Percentiles rank a stretch among this genome's conserved stretches.
phyloP scores from a whole-genome alignment of 352 stramenopile genomes.

The Pythium guiyangense region DNA sequence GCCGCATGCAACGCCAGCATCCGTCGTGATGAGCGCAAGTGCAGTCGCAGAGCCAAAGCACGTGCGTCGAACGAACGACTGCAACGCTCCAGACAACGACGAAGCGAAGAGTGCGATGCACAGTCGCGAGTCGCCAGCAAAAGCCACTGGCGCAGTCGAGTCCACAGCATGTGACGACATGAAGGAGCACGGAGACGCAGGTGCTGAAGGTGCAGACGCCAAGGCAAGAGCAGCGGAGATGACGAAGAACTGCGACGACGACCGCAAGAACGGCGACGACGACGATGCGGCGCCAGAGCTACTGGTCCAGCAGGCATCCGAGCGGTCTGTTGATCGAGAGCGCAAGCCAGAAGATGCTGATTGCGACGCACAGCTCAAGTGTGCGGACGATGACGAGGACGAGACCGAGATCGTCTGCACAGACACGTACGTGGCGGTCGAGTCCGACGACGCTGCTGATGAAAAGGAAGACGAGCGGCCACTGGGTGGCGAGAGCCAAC shows the following conservation, averaged over 20 bases:
- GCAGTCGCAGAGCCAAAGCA: not conserved
- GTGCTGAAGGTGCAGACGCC: not conserved
- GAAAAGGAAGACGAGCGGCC: conserved; percentile 15
- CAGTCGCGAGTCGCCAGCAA: too few species aligned
- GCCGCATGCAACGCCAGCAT: not conserved
- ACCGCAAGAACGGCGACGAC: not conserved
- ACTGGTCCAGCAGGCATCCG: too few species aligned
- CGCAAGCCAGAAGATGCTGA: too few species aligned
- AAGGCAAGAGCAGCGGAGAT: not conserved
- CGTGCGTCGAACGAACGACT: too few species aligned
- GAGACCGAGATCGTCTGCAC: conserved; percentile 1
- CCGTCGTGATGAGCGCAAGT: not conserved
- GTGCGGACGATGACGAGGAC: not conserved
- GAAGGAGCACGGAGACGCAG: too few species aligned
- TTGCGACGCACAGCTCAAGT: not conserved
- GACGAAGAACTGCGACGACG: not conserved
- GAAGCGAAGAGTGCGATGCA: too few species aligned
- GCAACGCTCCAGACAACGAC: too few species aligned
- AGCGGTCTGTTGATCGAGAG: too few species aligned
- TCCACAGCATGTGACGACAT: too few species aligned
- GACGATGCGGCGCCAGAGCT: too few species aligned
- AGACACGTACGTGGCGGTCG: not conserved
- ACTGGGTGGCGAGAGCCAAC: conserved; percentile 23
- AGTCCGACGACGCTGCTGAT: not conserved
- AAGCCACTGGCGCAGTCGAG: too few species aligned